phyloP scores from a whole-genome alignment of 441 rosid genomes.

The Biscutella laevigata region DNA sequence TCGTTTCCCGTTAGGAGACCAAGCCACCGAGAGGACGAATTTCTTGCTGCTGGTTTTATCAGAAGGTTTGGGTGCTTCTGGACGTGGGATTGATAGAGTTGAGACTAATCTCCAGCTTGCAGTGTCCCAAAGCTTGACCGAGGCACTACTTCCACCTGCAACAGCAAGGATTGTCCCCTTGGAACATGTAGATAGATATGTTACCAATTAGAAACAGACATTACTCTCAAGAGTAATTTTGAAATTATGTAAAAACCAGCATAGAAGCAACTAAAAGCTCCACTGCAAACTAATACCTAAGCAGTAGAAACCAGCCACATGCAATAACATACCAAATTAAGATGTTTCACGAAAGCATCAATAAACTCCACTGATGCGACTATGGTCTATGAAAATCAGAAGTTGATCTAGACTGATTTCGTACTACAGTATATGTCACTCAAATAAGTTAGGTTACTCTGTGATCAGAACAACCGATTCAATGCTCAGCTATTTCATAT shows the following conservation, averaged over 20 bases:
- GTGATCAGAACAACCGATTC: slow-evolving; percentile 10
- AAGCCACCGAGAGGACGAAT: slow-evolving; percentile 81
- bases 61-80: slow-evolving; percentile 70
- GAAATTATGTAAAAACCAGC: not conserved
- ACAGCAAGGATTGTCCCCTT: slow-evolving; percentile 94
- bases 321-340: not conserved
- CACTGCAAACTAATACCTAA: not conserved
- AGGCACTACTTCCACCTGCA: slow-evolving; percentile 95
- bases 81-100: slow-evolving; percentile 71
- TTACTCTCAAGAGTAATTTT: not conserved
- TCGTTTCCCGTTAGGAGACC: slow-evolving; percentile 81
- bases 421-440: not conserved
- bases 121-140: slow-evolving; percentile 93
- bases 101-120: slow-evolving; percentile 74
- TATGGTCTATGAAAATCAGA: not conserved
- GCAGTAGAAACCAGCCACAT: not conserved
- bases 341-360: not conserved
- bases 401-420: not conserved
- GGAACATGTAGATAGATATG: not conserved
- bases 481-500: not conserved
- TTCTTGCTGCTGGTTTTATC: slow-evolving; percentile 85
- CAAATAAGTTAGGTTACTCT: not conserved
- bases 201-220: slow-evolving; percentile 1
- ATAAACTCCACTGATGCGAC: not conserved
- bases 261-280: not conserved